Conservation (phyloP, 352 stramenopile genomes). For the Pythium phragmiticola region DNA sequence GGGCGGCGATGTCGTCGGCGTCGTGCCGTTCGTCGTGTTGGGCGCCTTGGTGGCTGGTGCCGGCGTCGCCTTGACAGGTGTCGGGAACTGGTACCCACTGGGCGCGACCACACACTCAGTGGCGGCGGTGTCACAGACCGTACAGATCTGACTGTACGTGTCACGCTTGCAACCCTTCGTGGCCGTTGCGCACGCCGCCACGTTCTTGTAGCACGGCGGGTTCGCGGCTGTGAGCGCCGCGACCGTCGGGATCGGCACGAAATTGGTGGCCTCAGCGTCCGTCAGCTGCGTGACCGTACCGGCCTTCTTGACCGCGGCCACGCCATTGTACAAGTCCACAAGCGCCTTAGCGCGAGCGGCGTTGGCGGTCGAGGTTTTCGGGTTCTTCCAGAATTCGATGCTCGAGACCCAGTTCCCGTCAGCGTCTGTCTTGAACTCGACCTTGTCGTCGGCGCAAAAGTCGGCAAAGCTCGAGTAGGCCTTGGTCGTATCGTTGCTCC, state of each 20-base stretch:
- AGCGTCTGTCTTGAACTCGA: constrained; percentile 36
- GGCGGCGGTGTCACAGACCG: constrained; percentile 35
- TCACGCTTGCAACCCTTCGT: constrained; percentile 50
- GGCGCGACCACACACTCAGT: background rate
- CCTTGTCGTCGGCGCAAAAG: constrained; percentile 54
- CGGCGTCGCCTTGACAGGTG: background rate
- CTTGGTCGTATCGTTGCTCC: constrained; percentile 27
- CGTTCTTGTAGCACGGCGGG: constrained; percentile 73
- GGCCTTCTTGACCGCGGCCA: constrained; percentile 13
- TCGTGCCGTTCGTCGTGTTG: background rate
- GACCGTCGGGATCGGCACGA: constrained; percentile 47
- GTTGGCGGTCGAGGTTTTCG: constrained; percentile 46
- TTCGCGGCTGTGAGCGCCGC: constrained; percentile 41
- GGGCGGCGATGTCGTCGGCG: constrained; percentile 3
- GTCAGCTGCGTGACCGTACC: background rate
- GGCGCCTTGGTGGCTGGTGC: background rate
- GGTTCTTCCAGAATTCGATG: constrained; percentile 55
- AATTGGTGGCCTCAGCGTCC: constrained; percentile 19
- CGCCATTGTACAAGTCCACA: constrained; percentile 58
- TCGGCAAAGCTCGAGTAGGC: constrained; percentile 31
- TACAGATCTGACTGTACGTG: constrained; percentile 64
- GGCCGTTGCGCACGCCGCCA: constrained; percentile 38
- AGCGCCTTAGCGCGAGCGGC: constrained; percentile 37
- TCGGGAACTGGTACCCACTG: background rate
- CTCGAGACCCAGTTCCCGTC: constrained; percentile 26